Evolutionary conservation across 2,329 filamentous ascomycete genomes (phyloP).

Genomic region (Metarhizium robertsii): DNA sequence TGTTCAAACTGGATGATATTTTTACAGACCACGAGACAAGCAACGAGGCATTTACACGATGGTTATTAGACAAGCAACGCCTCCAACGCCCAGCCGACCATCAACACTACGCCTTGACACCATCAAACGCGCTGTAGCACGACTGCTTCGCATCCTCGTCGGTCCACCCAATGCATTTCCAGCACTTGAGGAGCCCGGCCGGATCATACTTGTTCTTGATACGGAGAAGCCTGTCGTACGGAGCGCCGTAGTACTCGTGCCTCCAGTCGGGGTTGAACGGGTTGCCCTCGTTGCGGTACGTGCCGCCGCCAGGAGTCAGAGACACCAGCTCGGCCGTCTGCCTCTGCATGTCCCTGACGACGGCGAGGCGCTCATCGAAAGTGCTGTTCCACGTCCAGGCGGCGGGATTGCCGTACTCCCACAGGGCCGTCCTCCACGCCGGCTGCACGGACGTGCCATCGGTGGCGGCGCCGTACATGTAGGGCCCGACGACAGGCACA

Average conservation of each 20-base stretch:
- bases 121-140: background rate
- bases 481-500: too few species aligned
- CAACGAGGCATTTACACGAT: background rate
- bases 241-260: slow-evolving; percentile 12
- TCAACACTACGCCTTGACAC: background rate
- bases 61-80: background rate
- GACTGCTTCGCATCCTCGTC: slow-evolving; percentile 4
- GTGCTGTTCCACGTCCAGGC: too few species aligned
- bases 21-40: too few species aligned
- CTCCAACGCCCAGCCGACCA: background rate
- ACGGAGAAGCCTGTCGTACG: slow-evolving; percentile 23
- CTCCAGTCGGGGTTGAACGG: slow-evolving; percentile 17
- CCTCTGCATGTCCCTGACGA: slow-evolving; percentile 11
- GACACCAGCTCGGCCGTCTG: slow-evolving; percentile 5
- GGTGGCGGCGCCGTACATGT: too few species aligned
- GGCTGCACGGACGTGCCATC: too few species aligned
- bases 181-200: background rate
- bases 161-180: slow-evolving; percentile 3
- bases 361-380: background rate
- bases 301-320: slow-evolving; percentile 12
- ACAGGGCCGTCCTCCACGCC: too few species aligned
- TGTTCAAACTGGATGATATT: too few species aligned
- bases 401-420: too few species aligned
- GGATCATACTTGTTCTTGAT: slow-evolving; percentile 27
- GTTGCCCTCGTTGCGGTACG: slow-evolving; percentile 20